A percentile compares a stretch with the other conserved stretches of the same genome.
Evolutionary conservation across 768 basidiomycete genomes (phyloP).

Genomic region (Royoungia palumana): DNA sequence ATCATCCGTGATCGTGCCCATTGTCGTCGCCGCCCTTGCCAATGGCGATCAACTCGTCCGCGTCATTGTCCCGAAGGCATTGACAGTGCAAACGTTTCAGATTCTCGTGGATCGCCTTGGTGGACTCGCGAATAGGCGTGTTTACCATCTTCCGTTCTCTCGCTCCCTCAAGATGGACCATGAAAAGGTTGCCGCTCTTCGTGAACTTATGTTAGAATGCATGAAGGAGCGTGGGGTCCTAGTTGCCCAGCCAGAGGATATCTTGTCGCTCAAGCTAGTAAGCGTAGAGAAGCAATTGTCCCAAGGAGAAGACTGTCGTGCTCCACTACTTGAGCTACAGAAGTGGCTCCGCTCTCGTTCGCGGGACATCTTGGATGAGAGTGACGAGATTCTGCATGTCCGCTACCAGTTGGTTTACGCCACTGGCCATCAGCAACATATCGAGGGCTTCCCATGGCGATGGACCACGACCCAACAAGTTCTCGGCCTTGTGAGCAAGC

Average conservation of each 20-base stretch:
- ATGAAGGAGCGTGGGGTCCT: conserved; percentile 39
- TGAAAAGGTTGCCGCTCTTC: conserved; percentile 23
- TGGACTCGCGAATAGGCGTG: conserved; percentile 43
- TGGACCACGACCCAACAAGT: conserved; percentile 35
- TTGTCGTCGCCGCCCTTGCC: conserved; percentile 39
- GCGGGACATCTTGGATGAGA: conserved; percentile 31
- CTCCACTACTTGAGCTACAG: conserved; percentile 26
- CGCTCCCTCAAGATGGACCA: conserved; percentile 32
- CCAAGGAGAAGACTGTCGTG: not conserved
- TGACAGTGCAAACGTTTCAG: conserved; percentile 47
- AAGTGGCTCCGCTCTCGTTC: conserved; percentile 22
- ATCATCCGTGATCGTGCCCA: conserved; percentile 46
- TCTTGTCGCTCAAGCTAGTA: conserved; percentile 51
- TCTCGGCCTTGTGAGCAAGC: conserved; percentile 22
- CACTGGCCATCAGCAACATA: conserved; percentile 24
- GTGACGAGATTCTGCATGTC: conserved; percentile 33
- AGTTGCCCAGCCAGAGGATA: conserved; percentile 51
- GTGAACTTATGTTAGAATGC: conserved; percentile 38
- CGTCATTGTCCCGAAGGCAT: conserved; percentile 48
- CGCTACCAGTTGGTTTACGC: conserved; percentile 38
- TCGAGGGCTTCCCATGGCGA: conserved; percentile 32
- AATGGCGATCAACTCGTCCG: conserved; percentile 44
- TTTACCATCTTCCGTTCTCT: conserved; percentile 51
- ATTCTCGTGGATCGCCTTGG: conserved; percentile 42
- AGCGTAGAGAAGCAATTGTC: conserved; percentile 36